phyloP scores from a whole-genome alignment of 306 rosid species.

The Glycine tomentella region DNA sequence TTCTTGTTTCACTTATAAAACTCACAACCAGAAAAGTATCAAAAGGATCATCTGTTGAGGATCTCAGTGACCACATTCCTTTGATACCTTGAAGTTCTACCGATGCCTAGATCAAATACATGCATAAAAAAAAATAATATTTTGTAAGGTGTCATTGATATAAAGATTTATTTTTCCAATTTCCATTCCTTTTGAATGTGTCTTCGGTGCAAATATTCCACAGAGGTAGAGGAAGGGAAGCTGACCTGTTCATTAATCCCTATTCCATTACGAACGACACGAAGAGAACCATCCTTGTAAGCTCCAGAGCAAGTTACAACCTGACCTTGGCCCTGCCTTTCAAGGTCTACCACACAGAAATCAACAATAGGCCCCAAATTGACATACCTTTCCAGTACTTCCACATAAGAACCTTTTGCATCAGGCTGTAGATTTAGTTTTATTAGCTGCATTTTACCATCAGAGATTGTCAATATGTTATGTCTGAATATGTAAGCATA shows the following conservation, averaged over 20 bases:
- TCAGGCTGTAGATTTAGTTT: slow-evolving; percentile 89
- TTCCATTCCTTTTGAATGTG: background rate
- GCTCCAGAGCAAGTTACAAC: slow-evolving; percentile 99
- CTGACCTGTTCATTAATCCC: slow-evolving; percentile 97
- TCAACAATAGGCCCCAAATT: slow-evolving; percentile 99
- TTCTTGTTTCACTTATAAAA: slow-evolving; percentile 93
- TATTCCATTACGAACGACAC: slow-evolving; percentile 91
- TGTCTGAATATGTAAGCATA: slow-evolving; percentile 39
- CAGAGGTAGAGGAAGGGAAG: slow-evolving; percentile 16
- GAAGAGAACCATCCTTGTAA: slow-evolving; percentile 98
- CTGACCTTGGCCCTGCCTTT: slow-evolving; percentile 99
- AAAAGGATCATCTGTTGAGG: slow-evolving; percentile 92
- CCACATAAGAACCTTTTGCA: slow-evolving; percentile 92
- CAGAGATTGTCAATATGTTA: slow-evolving; percentile 46
- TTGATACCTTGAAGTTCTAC: slow-evolving; percentile 99
- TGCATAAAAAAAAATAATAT: slow-evolving; percentile 31
- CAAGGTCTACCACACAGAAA: slow-evolving; percentile 98
- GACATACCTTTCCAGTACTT: slow-evolving; percentile 89
- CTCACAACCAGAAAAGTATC: slow-evolving; percentile 96
- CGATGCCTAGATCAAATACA: slow-evolving; percentile 75
- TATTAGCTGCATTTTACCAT: slow-evolving; percentile 76
- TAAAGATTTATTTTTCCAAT: background rate
- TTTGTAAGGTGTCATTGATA: slow-evolving; percentile 26
- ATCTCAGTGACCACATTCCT: slow-evolving; percentile 98
- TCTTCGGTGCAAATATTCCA: background rate